Evolutionary conservation across 176 grass and related monocot species (phyloP), one percentile per base, ranked within the genome.

Genomic region (Paspalum vaginatum): DNA sequence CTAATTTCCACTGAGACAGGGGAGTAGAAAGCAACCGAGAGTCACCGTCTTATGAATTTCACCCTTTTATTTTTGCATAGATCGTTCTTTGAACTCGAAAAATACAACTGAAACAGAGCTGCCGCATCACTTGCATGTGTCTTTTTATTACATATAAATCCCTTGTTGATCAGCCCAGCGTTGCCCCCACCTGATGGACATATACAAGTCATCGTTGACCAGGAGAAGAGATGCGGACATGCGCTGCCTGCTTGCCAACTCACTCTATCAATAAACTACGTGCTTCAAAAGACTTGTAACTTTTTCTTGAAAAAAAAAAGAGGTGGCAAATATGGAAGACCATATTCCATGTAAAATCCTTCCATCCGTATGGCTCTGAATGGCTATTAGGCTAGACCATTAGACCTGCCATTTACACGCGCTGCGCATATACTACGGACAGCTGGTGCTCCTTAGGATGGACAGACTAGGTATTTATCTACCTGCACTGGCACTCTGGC

Each of bases 211-310:
- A 60, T 27, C 47, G 77, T 72, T 89, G 72, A 89, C 82, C 41
- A 24, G 32, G 11, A 18, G 25, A 75, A 11, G 41, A 39, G 32
- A 53, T 20, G 7, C 41, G 1, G 32, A 32, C 32, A 32, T 1
- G 56, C 24, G 72, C 60, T 72, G 82, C 63, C 77, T 80, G 40
- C 87, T 79, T 72, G 82, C 63, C 77, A 84, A 47, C 87, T 79
- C 56, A 67, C 74, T 50, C 32, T 39, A 27, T 5, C 61, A 57
- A 43, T 65, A 85, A 48, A 69, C 44, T 17, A 43, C n/a, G 27
- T 53, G 7, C 0, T 43, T 9, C 13, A 74, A 75, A 9, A 22
- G 11, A 32, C 32, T 26, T 42, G 6, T 24, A 6, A 6, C 17
- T 50, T 11, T 16, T 48, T 27, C 4, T 57, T 4, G 0, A 18